Evolutionary conservation across 2,329 filamentous ascomycete genomes (phyloP), one percentile per base, ranked within the genome.

Genomic region (Nemania sp.): DNA sequence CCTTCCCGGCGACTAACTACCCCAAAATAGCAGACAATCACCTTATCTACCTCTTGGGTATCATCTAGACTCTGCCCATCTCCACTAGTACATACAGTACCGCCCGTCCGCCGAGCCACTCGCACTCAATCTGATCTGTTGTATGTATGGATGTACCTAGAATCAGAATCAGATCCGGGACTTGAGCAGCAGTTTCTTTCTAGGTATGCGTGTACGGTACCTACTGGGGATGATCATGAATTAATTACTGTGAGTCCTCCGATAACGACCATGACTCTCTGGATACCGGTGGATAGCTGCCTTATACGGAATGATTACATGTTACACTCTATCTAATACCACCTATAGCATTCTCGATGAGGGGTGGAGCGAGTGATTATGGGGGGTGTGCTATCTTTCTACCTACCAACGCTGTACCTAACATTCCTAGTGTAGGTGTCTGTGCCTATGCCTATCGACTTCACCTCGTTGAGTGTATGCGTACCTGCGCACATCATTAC

Each of bases 301-400:
- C 66, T 45, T 41, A 61, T 56, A 53, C 27, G 62, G 66, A 61
- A 61, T 47, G 56, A 61, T 61, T 41, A 60, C 62, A 43, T 53
- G 61, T 65, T 65, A 45, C 55, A 61, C 15, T 41, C 26, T 51
- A 27, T 27, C 27, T 29, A 5, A 35, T 35, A 38, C 18, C 22
- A 32, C 18, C 59, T 47, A 59, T 27, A n/a, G 47, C 24, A 60
- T 62, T 51, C 56, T 38, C 41, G 38, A 59, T 27, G 20, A 35
- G 45, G 27, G 26, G 55, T 49, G 41, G 27, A 27, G 29, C 47
- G 54, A 63, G 38, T 53, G 38, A 43, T 52, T 38, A 43, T 51
- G 52, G 63, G 52, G 54, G 29, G 27, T 59, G 45, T n/a, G 11
- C 26, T 27, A 11, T 45, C n/a, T 45, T 22, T 32, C 26, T 32